A percentile compares a stretch with the other conserved stretches of the same genome.
phyloP scores from a whole-genome alignment of 2,329 filamentous ascomycete species.

The Zymoseptoria crescenta region DNA sequence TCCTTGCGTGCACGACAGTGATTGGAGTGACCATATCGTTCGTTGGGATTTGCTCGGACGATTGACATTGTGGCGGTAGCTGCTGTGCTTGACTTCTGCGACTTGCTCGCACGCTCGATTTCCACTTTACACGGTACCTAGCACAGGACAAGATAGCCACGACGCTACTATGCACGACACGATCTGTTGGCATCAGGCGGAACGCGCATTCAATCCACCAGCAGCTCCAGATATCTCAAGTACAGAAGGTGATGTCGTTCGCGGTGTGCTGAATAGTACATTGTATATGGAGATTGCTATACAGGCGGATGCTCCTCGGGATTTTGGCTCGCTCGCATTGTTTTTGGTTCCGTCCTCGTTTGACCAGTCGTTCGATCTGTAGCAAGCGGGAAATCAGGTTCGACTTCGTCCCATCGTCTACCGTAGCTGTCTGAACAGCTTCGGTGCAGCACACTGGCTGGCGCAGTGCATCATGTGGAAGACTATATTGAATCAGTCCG shows the following conservation, averaged over 20 bases:
- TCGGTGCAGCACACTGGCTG: slow-evolving; percentile 83
- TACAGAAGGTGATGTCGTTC: neutral
- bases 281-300: slow-evolving; percentile 29
- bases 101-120: neutral
- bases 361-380: neutral
- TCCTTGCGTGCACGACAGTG: neutral
- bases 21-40: neutral
- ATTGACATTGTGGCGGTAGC: neutral
- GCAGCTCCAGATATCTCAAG: neutral
- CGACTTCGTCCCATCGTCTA: slow-evolving; percentile 41
- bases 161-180: neutral
- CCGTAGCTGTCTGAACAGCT: slow-evolving; percentile 89
- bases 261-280: slow-evolving; percentile 24
- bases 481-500: slow-evolving; percentile 48
- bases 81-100: neutral
- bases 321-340: neutral
- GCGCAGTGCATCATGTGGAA: slow-evolving; percentile 99
- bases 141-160: neutral
- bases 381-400: neutral
- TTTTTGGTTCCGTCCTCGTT: neutral
- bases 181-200: neutral
- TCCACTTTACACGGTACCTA: neutral
- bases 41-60: neutral
- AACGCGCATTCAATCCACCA: neutral
- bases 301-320: slow-evolving; percentile 20